A percentile compares a stretch with the other conserved stretches of the same genome.
Evolutionary conservation across 2,329 filamentous ascomycete species (phyloP).

Genomic region (Ceratocystis huliohia): DNA sequence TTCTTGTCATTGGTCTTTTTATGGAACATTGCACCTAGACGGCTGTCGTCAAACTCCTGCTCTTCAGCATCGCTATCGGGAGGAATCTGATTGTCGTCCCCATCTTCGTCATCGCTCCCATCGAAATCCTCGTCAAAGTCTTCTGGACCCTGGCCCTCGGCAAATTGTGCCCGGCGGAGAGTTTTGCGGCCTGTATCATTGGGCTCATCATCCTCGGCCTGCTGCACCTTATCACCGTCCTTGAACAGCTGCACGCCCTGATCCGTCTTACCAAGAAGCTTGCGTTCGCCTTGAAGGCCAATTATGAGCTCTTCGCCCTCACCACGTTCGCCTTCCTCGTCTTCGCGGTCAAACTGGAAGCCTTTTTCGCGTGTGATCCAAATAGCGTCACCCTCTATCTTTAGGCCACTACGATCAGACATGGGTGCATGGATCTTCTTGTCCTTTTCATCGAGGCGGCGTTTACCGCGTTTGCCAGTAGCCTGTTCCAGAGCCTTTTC

Average conservation of each 20-base stretch:
- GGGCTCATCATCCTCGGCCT: slow-evolving; percentile 33
- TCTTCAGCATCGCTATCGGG: slow-evolving; percentile 38
- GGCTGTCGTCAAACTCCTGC: slow-evolving; percentile 45
- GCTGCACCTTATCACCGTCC: slow-evolving; percentile 55
- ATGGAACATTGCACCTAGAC: slow-evolving; percentile 49
- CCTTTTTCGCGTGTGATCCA: slow-evolving; percentile 65
- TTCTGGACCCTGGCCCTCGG: slow-evolving; percentile 46
- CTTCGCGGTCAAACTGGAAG: slow-evolving; percentile 60
- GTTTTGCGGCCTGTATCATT: slow-evolving; percentile 48
- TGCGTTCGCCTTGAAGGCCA: slow-evolving; percentile 69
- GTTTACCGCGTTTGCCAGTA: slow-evolving; percentile 66
- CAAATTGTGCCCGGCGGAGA: slow-evolving; percentile 44
- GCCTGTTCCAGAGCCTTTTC: slow-evolving; percentile 76
- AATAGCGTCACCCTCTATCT: slow-evolving; percentile 94
- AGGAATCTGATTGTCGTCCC: slow-evolving; percentile 31
- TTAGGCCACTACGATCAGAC: slow-evolving; percentile 90
- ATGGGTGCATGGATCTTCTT: slow-evolving; percentile 94
- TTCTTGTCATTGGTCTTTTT: slow-evolving; percentile 35
- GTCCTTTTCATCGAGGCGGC: slow-evolving; percentile 86
- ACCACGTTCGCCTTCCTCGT: slow-evolving; percentile 63
- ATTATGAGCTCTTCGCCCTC: slow-evolving; percentile 92
- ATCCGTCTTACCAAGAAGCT: slow-evolving; percentile 68
- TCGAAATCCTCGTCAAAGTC: slow-evolving; percentile 41
- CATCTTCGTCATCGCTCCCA: slow-evolving; percentile 22
- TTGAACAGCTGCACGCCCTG: slow-evolving; percentile 77